Evolutionary conservation across 768 basidiomycete genomes (phyloP).

Genomic region (Mrakia gelida): DNA sequence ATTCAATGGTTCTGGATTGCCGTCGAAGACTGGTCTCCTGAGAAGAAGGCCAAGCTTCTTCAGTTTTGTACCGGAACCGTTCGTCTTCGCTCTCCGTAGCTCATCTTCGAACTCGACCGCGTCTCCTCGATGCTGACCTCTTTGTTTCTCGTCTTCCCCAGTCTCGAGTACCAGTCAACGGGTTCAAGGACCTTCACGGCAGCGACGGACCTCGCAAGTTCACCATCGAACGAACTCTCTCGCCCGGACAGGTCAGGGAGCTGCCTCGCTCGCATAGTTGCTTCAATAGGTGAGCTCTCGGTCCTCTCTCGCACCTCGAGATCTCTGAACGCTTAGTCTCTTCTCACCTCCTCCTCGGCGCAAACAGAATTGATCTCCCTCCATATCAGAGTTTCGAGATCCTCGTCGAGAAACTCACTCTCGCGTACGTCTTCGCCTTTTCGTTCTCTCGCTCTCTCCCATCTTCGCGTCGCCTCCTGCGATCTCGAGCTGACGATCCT

Average conservation of each 20-base stretch:
- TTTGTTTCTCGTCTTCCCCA: no score
- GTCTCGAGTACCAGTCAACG: constrained; percentile 94
- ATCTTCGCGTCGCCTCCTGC: no score
- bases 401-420: constrained; percentile 87
- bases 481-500: no score
- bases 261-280: constrained; percentile 96
- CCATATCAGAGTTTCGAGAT: constrained; percentile 78
- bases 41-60: constrained; percentile 90
- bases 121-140: no score
- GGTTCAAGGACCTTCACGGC: constrained; percentile 97
- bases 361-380: constrained; percentile 77
- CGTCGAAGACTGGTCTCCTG: constrained; percentile 93
- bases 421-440: constrained; percentile 51
- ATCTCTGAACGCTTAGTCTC: constrained; percentile 60
- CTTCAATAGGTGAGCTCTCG: constrained; percentile 59
- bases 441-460: no score
- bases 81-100: no score
- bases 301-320: constrained; percentile 41
- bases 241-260: constrained; percentile 77
- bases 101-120: no score
- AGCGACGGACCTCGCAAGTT: constrained; percentile 95
- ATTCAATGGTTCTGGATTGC: constrained; percentile 99
- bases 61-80: constrained; percentile 83
- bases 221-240: constrained; percentile 86
- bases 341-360: no score